Base-by-base conservation (phyloP, 306 rosid genomes). In the Leucaena leucocephala region DNA sequence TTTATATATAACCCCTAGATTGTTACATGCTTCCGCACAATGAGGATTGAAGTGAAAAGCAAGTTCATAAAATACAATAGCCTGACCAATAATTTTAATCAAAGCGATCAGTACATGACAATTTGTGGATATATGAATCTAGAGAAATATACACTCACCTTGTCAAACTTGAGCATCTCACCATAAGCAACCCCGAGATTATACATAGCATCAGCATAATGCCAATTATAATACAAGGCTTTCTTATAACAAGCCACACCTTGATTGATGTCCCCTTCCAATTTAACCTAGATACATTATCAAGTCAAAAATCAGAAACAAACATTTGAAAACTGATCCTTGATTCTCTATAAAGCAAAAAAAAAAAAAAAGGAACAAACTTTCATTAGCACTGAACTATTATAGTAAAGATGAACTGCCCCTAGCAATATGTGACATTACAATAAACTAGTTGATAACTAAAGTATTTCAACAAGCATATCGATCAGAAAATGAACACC, bases 131-230 rank as follows among this genome's bases (percentile, higher is more conserved):
- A 54, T 44, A 9, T 50, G 74, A 17, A 71, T 68, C 72, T 42
- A 67, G 72, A 27, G 27, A 67, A n/a, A 44, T 44, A 68, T 19
- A 43, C 55, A 83, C 89, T 62, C 80, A 96, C 99, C 99, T 86
- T 91, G 80, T 96, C 99, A 82, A 93, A 96, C 88, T 91, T 91
- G 16, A 96, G 98, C 97, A 93, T 96, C 87, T 96, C 99, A 72
- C 99, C 99, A 82, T 96, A 96, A 54, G 99, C 99, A 80, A 96
- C 99, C 78, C 98, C 99, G 17, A 96, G 97, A 90, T 96, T 96
- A 85, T 96, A 96, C 99, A 96, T 93, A 73, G 99, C 99, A 86
- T 96, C 99, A 71, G 99, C 99, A 81, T 96, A 96, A 73, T 93
- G 99, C 98, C 98, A 96, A 75, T 96, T 96, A 82, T 91, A 93